Evolutionary conservation across 106 monocot genomes (phyloP), one percentile per base, ranked within the genome.

Genomic region (Platanthera zijinensis): DNA sequence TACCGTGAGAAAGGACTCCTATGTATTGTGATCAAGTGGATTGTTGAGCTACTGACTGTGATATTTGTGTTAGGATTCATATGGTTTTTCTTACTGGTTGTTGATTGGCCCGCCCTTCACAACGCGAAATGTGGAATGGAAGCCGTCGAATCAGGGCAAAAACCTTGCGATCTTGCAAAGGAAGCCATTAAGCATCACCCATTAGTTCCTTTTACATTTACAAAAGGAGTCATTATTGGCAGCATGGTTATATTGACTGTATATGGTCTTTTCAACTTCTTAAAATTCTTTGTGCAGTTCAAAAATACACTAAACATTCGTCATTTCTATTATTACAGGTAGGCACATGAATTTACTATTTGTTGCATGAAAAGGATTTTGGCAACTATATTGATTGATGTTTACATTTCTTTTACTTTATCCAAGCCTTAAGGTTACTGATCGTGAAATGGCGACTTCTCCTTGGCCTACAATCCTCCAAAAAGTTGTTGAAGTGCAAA

Each of bases 21-120:
- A 63, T 99, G 94, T 86, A 99, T 99, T 54, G 77, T 88, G 66
- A 84, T 80, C 57, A 92, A 92, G 78, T 99, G 99, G 99, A 92
- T 90, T 63, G 84, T 99, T 15, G 99, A 94, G 69, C 83, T 99
- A 17, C 67, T 94, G 7, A 85, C 85, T 64, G 84, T 99, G 10
- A 76, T 79, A 19, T 99, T 99, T 75, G 85, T 90, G 32, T 68
- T 90, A 48, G 80, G 74, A 51, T 99, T 94, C 80, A 94, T 92
- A 68, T 86, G 85, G 50, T 92, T 99, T 82, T 86, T 94, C 84
- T 83, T 99, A 64, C 79, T 99, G 50, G 79, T 90, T 85, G 86
- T 99, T 74, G 92, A 99, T 83, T 99, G 99, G 99, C 73, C 80
- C 69, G 90, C 88, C 17, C 77, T 99, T 22, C 82, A 79, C n/a